Evolutionary conservation across 129 eudicot species (phyloP), one percentile per base, ranked within the genome.

Genomic region (Chrysanthemum makinoi): DNA sequence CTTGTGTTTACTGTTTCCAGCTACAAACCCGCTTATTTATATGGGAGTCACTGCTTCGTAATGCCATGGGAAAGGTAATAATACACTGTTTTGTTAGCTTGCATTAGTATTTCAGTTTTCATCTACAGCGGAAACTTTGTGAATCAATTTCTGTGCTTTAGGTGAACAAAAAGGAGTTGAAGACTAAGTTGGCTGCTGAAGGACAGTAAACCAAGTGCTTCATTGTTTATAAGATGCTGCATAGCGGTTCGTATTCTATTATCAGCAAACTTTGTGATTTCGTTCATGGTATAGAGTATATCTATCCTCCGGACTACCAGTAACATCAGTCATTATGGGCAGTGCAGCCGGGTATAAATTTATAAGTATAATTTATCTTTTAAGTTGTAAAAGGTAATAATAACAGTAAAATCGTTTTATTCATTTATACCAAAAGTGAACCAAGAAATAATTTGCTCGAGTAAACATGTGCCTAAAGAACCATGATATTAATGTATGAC

Each of bases 1-100:
- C 33, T 39, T 47, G 12, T 64, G 5, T 8, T n/a, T 57, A 51
- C 22, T 22, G 62, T n/a, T 77, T 10, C n/a, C 88, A 94, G 99
- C 70, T 94, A 50, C 99, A 97, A 54, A 94, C 97, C 3, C 89
- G 86, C 14, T 65, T 94, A 59, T 77, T 84, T 49, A 20, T 87
- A 63, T 94, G n/a, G n/a, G 99, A 97, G 99, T 94, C 81, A n/a
- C n/a, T n/a, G n/a, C 99, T 97, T 65, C 96, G 99, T 44, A 94
- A 94, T 80, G 99, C 99, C n/a, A 94, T 94, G 99, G 97, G 99
- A 75, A 94, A 94, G 95, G 99, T 94, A 74, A 88, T 58, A 17
- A 73, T 26, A n/a, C 6, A 2, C 16, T 50, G 12, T 19, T 50
- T 63, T 72, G 20, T 20, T 11, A 5, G 22, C 68, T 44, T 59